Percentiles rank a stretch among this genome's conserved stretches.
phyloP scores from a whole-genome alignment of 2,329 filamentous ascomycete genomes.

The Fusarium agapanthi region DNA sequence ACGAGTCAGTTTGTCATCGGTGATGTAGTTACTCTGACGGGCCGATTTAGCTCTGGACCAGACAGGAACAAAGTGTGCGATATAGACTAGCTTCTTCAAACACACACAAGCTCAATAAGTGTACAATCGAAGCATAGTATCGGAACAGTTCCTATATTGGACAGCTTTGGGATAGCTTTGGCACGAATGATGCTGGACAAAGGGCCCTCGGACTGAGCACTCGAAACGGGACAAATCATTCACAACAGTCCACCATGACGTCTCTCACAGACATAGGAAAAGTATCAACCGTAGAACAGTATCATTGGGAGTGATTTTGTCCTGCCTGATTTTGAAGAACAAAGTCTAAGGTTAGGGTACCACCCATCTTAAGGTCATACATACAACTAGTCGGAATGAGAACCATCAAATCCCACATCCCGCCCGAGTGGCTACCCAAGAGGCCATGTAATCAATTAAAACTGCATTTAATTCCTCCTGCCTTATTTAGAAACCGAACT shows the following conservation, averaged over 20 bases:
- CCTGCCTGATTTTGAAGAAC: not conserved
- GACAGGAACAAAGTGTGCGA: not conserved
- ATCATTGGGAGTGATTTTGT: not conserved
- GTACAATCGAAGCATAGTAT: not conserved
- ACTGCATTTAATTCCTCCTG: not conserved
- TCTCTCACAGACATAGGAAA: not conserved
- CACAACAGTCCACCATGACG: not conserved
- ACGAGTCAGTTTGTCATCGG: conserved; percentile 8
- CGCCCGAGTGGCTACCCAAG: not conserved
- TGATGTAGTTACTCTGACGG: not conserved
- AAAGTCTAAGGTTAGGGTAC: not conserved
- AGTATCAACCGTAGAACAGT: not conserved
- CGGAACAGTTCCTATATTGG: not conserved
- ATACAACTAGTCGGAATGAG: conserved; percentile 20
- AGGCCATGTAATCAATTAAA: conserved; percentile 16
- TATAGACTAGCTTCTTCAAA: not conserved
- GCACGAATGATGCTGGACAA: not conserved
- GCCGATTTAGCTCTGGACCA: not conserved
- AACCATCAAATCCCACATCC: conserved; percentile 2
- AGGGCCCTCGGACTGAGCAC: not conserved
- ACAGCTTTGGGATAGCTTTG: not conserved
- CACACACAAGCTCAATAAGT: not conserved
- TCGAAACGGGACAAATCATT: not conserved
- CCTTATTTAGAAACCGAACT: conserved; percentile 5
- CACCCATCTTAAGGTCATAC: not conserved